These are phyloP conservation scores for Limonium bicolor DNA, from an alignment of 148 eudicot genomes.

Conservation along the genomic window DNA sequence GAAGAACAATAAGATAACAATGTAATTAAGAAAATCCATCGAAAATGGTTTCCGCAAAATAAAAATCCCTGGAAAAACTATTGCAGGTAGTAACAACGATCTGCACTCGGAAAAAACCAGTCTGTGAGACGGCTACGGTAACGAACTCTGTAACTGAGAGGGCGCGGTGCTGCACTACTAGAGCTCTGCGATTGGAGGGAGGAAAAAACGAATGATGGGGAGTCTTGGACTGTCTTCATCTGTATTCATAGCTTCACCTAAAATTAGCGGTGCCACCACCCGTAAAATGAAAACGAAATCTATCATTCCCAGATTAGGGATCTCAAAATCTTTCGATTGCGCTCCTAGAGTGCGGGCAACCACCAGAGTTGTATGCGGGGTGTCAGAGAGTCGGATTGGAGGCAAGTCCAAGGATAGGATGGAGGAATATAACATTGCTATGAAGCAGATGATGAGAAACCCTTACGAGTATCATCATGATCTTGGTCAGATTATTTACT, in stretches of 20 bases:
- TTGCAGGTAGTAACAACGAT: no score
- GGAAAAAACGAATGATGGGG: no score
- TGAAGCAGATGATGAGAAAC: slow-evolving; percentile 87
- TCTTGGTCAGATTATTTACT: slow-evolving; percentile 51
- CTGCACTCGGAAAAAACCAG: no score
- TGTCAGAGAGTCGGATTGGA: slow-evolving; percentile 24
- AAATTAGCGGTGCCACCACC: slow-evolving; percentile 4
- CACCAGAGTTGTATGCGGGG: slow-evolving; percentile 23
- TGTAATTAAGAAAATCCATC: no score
- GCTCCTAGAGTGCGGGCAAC: slow-evolving; percentile 1
- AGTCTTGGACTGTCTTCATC: slow-evolving; percentile 11
- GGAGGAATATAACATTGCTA: slow-evolving; percentile 75
- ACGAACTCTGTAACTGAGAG: no score
- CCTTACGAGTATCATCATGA: slow-evolving; percentile 97
- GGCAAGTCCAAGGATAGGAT: slow-evolving; percentile 23
- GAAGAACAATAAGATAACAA: no score
- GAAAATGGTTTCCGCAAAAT: no score
- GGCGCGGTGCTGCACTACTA: no score
- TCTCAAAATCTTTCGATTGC: slow-evolving; percentile 9
- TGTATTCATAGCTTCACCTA: slow-evolving; percentile 9
- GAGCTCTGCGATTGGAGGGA: no score
- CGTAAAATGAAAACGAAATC: slow-evolving; percentile 2
- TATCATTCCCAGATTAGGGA: slow-evolving; percentile 1
- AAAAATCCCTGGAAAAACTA: no score
- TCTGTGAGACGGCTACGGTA: no score